Evolutionary conservation across 306 rosid genomes (phyloP), one percentile per base, ranked within the genome.

Genomic region (Rosa chinensis): DNA sequence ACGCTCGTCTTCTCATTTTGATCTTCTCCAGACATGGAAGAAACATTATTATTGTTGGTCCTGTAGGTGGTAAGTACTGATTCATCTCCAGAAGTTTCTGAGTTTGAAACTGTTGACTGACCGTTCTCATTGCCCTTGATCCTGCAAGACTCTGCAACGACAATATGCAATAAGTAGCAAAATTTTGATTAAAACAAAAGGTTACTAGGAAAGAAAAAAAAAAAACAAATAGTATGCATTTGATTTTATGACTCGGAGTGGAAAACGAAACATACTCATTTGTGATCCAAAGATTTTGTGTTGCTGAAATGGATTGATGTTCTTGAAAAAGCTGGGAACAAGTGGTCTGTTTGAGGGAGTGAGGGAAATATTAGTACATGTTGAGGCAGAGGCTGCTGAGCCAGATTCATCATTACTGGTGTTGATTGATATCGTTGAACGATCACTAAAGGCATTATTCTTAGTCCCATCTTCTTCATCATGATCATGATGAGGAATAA

Each of bases 71-170:
- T 84, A 59, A 83, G 93, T 72, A 83, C 93, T 69, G 98, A 94
- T 81, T 89, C 97, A 21, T 89, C 93, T 42, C 81, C 92, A 52
- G 98, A 88, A 43, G 18, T 39, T 64, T 92, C 98, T 66, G 97
- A 94, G 82, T 85, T 92, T 55, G 93, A 90, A 63, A 88, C 97
- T 68, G 97, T 88, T 77, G 63, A 58, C 32, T 83, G 83, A 81
- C 74, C 88, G 50, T 23, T 44, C 39, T 59, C 73, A 10, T 71
- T 82, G 56, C 74, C 73, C 56, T 59, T 83, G 28, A 73, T 78
- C 75, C 79, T 83, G 55, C 79, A 83, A 81, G 72, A 25, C 23
- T 86, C 92, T 89, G 86, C 70, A 76, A 76, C 69, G 77, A 81
- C n/a, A 69, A 20, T 0, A 10, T n/a, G 11, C 14, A 66, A 43